Evolutionary conservation across 1,284 basidiomycete species (phyloP).

Genomic region (Cutaneotrichosporon cyanovorans): DNA sequence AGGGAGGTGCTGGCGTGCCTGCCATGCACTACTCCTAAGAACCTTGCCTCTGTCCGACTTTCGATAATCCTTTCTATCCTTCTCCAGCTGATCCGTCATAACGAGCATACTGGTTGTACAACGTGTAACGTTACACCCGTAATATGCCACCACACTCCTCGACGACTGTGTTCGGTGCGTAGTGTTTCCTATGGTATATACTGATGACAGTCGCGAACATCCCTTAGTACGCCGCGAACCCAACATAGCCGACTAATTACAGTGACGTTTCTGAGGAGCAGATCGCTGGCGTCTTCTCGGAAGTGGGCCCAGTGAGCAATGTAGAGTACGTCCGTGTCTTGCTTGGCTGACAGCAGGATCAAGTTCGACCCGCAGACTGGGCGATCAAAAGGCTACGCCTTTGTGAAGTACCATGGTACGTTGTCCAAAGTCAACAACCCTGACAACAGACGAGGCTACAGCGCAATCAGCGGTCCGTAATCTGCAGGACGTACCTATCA

Average conservation of each 20-base stretch:
- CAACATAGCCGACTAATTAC: not conserved
- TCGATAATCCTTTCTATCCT: not conserved
- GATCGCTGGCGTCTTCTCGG: constrained; percentile 44
- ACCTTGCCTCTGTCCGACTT: too few relatives aligned
- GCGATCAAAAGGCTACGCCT: constrained; percentile 93
- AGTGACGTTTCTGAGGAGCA: constrained; percentile 47
- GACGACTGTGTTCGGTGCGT: constrained; percentile 8
- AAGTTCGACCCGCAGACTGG: constrained; percentile 94
- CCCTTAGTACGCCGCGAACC: constrained; percentile 1
- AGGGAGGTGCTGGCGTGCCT: not conserved
- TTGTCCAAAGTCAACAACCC: not conserved
- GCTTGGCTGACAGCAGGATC: constrained; percentile 53
- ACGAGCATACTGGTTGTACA: not conserved
- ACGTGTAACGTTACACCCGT: too few relatives aligned
- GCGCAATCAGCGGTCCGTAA: constrained; percentile 77
- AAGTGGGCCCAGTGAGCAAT: constrained; percentile 48
- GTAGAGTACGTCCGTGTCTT: constrained; percentile 41
- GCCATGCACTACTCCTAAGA: too few relatives aligned
- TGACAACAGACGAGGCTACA: constrained; percentile 75
- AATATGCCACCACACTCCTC: constrained; percentile 3
- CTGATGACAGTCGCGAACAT: constrained; percentile 7
- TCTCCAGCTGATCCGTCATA: not conserved
- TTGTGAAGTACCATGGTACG: constrained; percentile 91
- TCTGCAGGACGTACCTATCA: constrained; percentile 71
- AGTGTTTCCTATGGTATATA: not conserved